Conservation (phyloP, 768 basidiomycete species). For the Lepiota subincarnata region DNA sequence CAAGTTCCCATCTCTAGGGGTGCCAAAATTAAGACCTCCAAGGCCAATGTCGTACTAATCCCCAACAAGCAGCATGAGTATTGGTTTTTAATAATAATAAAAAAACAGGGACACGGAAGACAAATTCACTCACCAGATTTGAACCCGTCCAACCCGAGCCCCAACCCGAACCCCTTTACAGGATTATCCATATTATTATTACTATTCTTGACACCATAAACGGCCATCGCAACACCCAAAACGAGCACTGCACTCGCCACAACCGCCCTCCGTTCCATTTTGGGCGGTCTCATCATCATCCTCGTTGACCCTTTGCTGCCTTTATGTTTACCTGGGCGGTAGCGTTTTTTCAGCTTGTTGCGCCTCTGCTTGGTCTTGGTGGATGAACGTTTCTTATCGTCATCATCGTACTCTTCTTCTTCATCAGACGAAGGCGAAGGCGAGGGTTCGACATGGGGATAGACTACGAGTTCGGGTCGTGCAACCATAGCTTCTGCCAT, state of each 20-base stretch:
- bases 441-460: conserved; percentile 29
- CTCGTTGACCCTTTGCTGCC: conserved; percentile 1
- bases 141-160: no score
- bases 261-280: conserved; percentile 32
- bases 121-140: background rate
- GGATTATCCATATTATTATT: conserved; percentile 11
- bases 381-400: conserved; percentile 13
- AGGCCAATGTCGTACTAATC: conserved; percentile 4
- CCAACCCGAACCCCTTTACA: no score
- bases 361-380: conserved; percentile 17
- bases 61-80: no score
- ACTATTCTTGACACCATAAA: conserved; percentile 40
- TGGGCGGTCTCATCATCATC: conserved; percentile 1
- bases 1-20: no score
- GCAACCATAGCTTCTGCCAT: conserved; percentile 60
- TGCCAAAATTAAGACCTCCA: conserved; percentile 2
- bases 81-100: background rate
- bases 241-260: conserved; percentile 66
- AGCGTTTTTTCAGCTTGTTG: conserved; percentile 17
- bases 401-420: conserved; percentile 19
- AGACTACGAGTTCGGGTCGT: conserved; percentile 53
- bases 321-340: conserved; percentile 4
- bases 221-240: conserved; percentile 66
- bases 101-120: background rate
- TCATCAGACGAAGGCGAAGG: conserved; percentile 16